These are phyloP conservation scores for Chalaropsis thielavioides DNA, from an alignment of 2,329 filamentous ascomycete species.

Conservation along the genomic window DNA sequence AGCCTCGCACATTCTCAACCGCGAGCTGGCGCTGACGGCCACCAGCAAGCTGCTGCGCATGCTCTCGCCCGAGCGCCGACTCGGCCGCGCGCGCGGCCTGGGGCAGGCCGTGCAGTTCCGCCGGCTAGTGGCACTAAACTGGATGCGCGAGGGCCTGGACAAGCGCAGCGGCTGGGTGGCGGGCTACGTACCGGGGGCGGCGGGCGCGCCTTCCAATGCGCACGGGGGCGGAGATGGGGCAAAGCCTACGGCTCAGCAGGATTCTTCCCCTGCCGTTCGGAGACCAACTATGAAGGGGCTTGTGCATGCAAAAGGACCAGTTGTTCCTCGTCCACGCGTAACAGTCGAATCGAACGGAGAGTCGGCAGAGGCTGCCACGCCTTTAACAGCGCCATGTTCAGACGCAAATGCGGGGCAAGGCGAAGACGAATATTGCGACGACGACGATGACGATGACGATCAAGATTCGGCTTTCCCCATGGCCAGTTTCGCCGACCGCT, in stretches of 20 bases:
- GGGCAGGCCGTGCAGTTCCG: neutral
- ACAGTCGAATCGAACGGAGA: neutral
- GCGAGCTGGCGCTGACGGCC: constrained; percentile 34
- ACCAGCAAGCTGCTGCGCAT: constrained; percentile 36
- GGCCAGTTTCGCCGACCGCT: constrained; percentile 32
- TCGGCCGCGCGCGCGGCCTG: constrained; percentile 27
- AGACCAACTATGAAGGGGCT: neutral
- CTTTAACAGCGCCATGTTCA: neutral
- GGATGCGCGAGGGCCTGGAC: neutral
- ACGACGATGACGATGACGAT: constrained; percentile 28
- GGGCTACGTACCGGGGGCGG: neutral
- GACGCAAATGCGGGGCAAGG: neutral
- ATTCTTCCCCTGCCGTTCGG: neutral
- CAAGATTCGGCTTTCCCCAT: constrained; percentile 37
- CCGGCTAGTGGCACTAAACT: neutral
- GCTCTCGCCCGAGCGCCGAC: constrained; percentile 29
- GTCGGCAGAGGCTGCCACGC: neutral
- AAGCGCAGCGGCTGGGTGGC: neutral
- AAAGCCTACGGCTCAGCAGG: neutral
- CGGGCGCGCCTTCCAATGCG: neutral
- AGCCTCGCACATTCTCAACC: constrained; percentile 53
- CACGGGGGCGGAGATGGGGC: neutral
- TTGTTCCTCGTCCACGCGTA: neutral
- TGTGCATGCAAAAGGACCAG: neutral
- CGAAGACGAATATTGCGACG: neutral